A percentile compares a stretch with the other conserved stretches of the same genome.
phyloP scores from a whole-genome alignment of 345 rosid species.

The Melaleuca quinquenervia region DNA sequence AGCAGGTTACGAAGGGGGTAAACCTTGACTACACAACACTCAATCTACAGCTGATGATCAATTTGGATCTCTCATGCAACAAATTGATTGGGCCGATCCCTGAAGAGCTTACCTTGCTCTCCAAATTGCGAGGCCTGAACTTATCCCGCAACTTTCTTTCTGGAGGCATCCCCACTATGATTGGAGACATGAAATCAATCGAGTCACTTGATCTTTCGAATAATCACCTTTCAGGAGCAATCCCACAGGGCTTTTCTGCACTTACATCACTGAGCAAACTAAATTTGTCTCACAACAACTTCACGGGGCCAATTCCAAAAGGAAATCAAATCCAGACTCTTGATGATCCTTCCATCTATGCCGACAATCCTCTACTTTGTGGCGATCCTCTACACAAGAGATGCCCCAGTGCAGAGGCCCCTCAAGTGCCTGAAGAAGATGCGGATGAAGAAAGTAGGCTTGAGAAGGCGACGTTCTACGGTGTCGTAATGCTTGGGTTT shows the following conservation, averaged over 20 bases:
- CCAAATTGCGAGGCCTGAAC: background rate
- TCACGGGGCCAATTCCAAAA: background rate
- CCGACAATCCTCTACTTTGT: background rate
- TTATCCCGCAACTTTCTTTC: background rate
- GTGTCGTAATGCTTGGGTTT: background rate
- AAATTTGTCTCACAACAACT: background rate
- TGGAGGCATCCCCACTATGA: background rate
- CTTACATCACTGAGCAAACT: background rate
- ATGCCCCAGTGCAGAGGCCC: background rate
- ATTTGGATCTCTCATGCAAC: constrained; percentile 15
- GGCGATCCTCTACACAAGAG: background rate
- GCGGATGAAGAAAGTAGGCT: background rate
- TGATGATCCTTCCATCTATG: background rate
- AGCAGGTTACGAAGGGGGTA: background rate
- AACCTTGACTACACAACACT: background rate
- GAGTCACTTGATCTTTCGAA: background rate
- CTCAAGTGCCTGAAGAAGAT: background rate
- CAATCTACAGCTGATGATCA: background rate
- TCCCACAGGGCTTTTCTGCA: background rate
- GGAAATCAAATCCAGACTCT: constrained; percentile 1
- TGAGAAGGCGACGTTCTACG: background rate
- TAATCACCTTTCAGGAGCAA: background rate
- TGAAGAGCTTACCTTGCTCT: background rate
- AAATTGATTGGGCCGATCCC: constrained; percentile 7
- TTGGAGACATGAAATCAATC: background rate